Base-by-base conservation (phyloP, 257 asterid genomes). In the Ajuga chamaepitys region DNA sequence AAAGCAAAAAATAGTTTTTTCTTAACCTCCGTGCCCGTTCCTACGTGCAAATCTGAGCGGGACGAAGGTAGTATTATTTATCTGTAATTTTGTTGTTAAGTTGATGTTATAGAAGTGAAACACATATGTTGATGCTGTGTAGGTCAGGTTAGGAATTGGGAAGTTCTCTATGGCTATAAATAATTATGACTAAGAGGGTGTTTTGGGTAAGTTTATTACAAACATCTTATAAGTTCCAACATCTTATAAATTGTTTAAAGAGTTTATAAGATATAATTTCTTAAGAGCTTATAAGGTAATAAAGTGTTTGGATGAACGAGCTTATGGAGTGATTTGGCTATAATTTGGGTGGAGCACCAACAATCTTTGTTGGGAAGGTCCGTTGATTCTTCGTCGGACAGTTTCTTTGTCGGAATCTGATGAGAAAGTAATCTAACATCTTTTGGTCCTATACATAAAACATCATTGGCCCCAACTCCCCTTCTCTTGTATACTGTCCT, bases 341-440 rank as follows among this genome's bases (percentile, higher is more conserved):
- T 66, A 96, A 95, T 87, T 92, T 96, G 95, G 92, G 76, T 93
- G 96, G 9, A 93, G 83, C 73, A 86, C 99, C 99, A 93, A 71
- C 96, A 89, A 72, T 81, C 75, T n/a, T n/a, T n/a, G 71, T 80
- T 85, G 13, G 91, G 81, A 76, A 93, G 92, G 56, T 72, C 77
- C 3, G 80, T 53, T 18, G 79, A 78, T 80, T 86, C 96, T 69
- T 84, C 82, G 21, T 88, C 90, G 13, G 89, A 75, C 45, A 93
- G 89, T 70, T 83, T 87, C 77, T 78, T 87, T 30, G 95, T 88
- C 22, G 95, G 95, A 76, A 93, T 89, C 70, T 71, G 95, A 80
- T 89, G 96, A 0, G 97, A 93, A 65, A 89, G 78, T 22, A 67
- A 16, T 48, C 78, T 75, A 11, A 80, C 68, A 54, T 93, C 88